Base-by-base conservation (phyloP, 352 stramenopile genomes). In the Pythium aphanidermatum region DNA sequence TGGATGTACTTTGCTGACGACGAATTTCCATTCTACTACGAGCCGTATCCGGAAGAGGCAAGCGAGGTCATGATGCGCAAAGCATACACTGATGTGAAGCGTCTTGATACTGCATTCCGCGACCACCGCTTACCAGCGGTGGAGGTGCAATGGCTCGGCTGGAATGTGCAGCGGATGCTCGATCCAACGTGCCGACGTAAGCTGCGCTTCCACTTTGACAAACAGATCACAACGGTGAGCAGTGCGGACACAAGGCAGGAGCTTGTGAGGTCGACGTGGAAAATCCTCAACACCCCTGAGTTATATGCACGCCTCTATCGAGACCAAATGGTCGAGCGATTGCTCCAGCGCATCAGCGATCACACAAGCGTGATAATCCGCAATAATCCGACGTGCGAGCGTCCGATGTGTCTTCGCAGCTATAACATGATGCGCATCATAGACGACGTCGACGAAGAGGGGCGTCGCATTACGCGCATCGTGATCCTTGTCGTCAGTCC, bases 181-280 rank as follows among this genome's bases (percentile, higher is more conserved):
- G 41, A 49, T 8, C 29, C 8, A 33, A 59, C 31, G 4, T 53
- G 54, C 30, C 60, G 37, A 8, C 42, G 46, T 12, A 60, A 62
- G 27, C 37, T 76, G 44, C 59, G 67, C 11, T 76, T 76, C 38
- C 63, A 76, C 32, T 73, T 76, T 25, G 61, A 40, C 17, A 73
- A 73, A 42, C 33, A 34, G 4, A 56, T 70, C 14, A 2, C 31
- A 16, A 40, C 53, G 6, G 58, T 50, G 9, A 38, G 37, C 29
- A 71, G 58, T 29, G 12, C 36, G 13, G 52, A 40, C 7, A 30
- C 64, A 19, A 46, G 55, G 5, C 27, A 65, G 21, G 38, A 51
- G 9, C 31, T 75, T 24, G 42, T 55, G 8, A 41, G 39, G 12
- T 35, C 65, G 16, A 65, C 63, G 5, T 76, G 63, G 63, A 34